Base-by-base conservation (phyloP, 129 eudicot species). In the Lonicera japonica region DNA sequence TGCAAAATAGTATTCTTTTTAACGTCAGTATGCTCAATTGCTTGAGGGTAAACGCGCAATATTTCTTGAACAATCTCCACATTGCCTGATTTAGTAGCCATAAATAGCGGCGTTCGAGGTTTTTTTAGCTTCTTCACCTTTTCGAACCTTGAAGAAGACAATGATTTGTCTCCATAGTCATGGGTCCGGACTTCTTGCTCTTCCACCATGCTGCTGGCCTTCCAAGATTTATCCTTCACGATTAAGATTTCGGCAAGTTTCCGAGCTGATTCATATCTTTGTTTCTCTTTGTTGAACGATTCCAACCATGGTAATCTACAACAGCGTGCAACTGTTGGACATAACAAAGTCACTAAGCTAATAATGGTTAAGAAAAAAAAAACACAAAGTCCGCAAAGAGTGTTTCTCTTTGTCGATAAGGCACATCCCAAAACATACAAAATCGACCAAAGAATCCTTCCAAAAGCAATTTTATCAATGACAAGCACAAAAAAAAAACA, bases 61-160 rank as follows among this genome's bases (percentile, higher is more conserved):
- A 79, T 70, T 64, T 34, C 64, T 14, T 6, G 7, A 4, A 71
- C 80, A 25, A 79, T 74, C 61, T 74, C 84, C 1, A 62, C 54
- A 21, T 71, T 70, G 43, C 71, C 74, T 7, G 21, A 24, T 64
- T 11, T 75, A 25, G 85, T 71, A 3, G 85, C 85, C 56, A 79
- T 56, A 10, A 71, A 46, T 60, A 79, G 56, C 10, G 85, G 75
- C 0, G 85, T 70, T 65, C 60, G 59, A 12, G 76, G 61, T 16
- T 48, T 66, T 0, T 23, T 19, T 25, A 5, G 3, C 22, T 54
- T 66, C 21, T 1, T 29, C 18, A 21, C 43, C 38, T 46, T 29
- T 41, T 10, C 3, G 7, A 18, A 18, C 18, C 23, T 34, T 25
- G 11, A 56, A 38, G 0, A 58, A 45, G 0, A 16, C 25, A 18